Evolutionary conservation across 2,329 filamentous ascomycete species (phyloP).

Genomic region (Didymella glomerata): DNA sequence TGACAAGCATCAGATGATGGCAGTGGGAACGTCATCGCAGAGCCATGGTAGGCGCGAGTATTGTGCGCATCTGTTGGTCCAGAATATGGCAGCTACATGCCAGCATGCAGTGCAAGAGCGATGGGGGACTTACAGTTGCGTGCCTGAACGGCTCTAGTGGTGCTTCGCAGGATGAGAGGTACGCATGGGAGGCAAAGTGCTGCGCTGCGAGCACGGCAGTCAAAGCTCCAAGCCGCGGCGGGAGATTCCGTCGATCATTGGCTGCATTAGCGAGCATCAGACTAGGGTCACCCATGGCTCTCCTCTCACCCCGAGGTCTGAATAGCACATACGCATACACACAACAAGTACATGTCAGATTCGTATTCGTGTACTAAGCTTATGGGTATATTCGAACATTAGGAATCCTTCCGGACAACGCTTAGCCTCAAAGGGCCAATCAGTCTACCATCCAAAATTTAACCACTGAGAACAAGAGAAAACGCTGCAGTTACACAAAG

Average conservation of each 20-base stretch:
- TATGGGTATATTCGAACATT: not conserved
- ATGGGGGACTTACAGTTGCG: constrained; percentile 16
- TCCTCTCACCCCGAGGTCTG: not conserved
- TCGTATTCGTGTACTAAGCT: not conserved
- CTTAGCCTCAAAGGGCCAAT: not conserved
- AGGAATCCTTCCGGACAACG: not conserved
- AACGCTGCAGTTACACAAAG: not conserved
- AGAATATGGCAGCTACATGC: not conserved
- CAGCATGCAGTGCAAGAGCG: constrained; percentile 3
- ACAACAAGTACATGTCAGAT: not conserved
- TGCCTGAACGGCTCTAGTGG: constrained; percentile 17
- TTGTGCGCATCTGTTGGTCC: not conserved
- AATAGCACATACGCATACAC: not conserved
- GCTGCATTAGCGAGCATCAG: constrained; percentile 7
- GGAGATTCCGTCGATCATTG: constrained; percentile 4
- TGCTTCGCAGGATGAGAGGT: constrained; percentile 23
- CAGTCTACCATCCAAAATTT: not conserved
- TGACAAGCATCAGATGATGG: not conserved
- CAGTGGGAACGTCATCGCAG: not conserved
- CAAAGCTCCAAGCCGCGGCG: not conserved
- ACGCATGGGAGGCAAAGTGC: constrained; percentile 22
- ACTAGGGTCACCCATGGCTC: not conserved
- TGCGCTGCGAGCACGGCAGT: constrained; percentile 16
- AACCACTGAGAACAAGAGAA: constrained; percentile 4
- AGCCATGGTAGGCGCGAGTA: not conserved